Evolutionary conservation across 768 basidiomycete species (phyloP).

Genomic region (Tulasnella sp.): DNA sequence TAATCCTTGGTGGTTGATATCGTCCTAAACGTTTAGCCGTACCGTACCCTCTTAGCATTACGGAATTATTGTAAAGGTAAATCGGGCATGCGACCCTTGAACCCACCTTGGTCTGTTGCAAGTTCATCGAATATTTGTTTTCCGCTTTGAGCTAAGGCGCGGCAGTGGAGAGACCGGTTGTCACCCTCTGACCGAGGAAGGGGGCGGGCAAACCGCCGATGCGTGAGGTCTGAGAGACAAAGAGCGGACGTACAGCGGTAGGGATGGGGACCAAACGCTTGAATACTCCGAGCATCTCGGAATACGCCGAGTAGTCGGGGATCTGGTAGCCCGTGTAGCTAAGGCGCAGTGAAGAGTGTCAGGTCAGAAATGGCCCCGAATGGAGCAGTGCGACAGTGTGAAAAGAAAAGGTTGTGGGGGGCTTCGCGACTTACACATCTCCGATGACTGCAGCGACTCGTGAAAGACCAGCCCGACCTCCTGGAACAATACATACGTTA

Average conservation of each 20-base stretch:
- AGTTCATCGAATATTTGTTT: constrained; percentile 64
- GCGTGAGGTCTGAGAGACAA: not conserved
- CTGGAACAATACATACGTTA: constrained; percentile 88
- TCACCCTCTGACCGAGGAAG: not conserved
- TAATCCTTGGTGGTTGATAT: constrained; percentile 75
- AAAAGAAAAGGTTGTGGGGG: constrained; percentile 13
- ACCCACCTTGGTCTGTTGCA: constrained; percentile 65
- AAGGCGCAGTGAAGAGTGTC: not conserved
- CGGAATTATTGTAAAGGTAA: not conserved
- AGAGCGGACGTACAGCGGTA: constrained; percentile 52
- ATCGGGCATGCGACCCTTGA: not conserved
- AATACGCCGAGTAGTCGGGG: constrained; percentile 67
- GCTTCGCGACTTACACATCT: constrained; percentile 60
- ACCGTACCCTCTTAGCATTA: not conserved
- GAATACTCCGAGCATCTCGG: constrained; percentile 46
- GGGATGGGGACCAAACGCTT: constrained; percentile 85
- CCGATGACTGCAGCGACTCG: constrained; percentile 88
- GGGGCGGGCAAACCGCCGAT: constrained; percentile 23
- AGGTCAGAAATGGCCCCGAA: not conserved
- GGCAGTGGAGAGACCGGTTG: not conserved
- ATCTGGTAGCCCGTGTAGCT: constrained; percentile 68
- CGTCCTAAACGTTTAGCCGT: constrained; percentile 40
- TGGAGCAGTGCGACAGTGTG: not conserved
- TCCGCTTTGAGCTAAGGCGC: constrained; percentile 21
- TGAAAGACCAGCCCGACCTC: constrained; percentile 82